These are phyloP conservation scores for Cylindrotheca fusiformis DNA, from an alignment of 108 stramenopile genomes.

Conservation along the genomic window DNA sequence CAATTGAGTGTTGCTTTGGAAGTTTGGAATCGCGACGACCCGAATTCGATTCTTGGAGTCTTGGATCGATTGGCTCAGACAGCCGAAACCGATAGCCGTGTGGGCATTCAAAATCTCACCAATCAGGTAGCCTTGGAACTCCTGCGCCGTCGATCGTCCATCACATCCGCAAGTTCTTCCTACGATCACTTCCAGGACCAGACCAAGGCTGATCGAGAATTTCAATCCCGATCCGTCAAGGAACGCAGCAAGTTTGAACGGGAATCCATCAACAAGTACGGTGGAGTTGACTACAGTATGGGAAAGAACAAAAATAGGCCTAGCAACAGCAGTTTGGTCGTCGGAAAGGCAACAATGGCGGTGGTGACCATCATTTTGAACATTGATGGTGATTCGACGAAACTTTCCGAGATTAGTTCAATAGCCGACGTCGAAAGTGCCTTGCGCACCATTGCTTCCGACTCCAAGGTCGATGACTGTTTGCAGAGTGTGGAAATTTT, in stretches of 20 bases:
- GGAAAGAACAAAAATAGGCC: too few relatives aligned
- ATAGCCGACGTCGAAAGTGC: slow-evolving; percentile 68
- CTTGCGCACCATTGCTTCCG: slow-evolving; percentile 67
- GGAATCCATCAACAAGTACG: slow-evolving; percentile 66
- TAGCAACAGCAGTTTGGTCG: slow-evolving; percentile 2
- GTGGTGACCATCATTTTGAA: slow-evolving; percentile 67
- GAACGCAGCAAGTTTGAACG: slow-evolving; percentile 83
- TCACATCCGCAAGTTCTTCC: slow-evolving; percentile 56
- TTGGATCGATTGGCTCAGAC: slow-evolving; percentile 53
- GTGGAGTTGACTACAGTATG: slow-evolving; percentile 62
- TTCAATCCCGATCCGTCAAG: slow-evolving; percentile 44
- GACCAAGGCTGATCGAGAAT: slow-evolving; percentile 55
- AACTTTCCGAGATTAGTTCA: slow-evolving; percentile 41
- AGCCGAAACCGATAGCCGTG: slow-evolving; percentile 64
- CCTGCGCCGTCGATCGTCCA: slow-evolving; percentile 66
- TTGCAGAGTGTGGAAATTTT: slow-evolving; percentile 73
- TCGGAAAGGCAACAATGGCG: slow-evolving; percentile 61
- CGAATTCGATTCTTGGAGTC: slow-evolving; percentile 56
- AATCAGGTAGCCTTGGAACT: slow-evolving; percentile 81
- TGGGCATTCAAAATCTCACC: slow-evolving; percentile 73
- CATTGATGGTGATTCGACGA: slow-evolving; percentile 83
- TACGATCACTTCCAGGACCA: slow-evolving; percentile 49
- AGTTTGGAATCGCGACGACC: slow-evolving; percentile 71
- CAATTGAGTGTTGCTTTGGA: slow-evolving; percentile 70
- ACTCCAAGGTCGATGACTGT: slow-evolving; percentile 71